phyloP scores from a whole-genome alignment of 1,139 yeast species.

The Debaryomyces sp. region DNA sequence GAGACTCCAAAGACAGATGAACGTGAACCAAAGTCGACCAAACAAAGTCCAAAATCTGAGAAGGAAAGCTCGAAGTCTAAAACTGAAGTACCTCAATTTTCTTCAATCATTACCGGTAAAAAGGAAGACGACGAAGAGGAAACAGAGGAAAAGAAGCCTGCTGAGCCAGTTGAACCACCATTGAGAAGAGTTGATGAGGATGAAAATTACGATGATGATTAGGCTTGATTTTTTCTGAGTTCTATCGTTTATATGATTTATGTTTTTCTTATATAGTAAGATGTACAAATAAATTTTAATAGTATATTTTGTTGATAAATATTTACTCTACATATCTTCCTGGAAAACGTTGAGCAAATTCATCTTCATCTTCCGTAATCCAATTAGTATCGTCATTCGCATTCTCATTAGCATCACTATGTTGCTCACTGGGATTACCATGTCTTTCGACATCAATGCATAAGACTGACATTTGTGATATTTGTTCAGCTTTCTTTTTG shows the following conservation, averaged over 20 bases:
- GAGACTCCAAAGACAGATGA: slow-evolving; percentile 2
- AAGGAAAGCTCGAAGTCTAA: slow-evolving; percentile 11
- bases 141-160: slow-evolving; percentile 27
- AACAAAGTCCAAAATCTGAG: slow-evolving; percentile 13
- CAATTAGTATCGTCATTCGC: slow-evolving; percentile 2
- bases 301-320: background rate
- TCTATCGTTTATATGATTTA: slow-evolving; percentile 6
- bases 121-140: slow-evolving; percentile 46
- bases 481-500: slow-evolving; percentile 28
- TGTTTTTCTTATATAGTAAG: slow-evolving; percentile 1
- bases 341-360: background rate
- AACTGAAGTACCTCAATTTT: slow-evolving; percentile 23
- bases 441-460: slow-evolving; percentile 11
- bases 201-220: slow-evolving; percentile 79
- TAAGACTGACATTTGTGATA: slow-evolving; percentile 23
- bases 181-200: slow-evolving; percentile 81
- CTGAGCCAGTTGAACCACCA: slow-evolving; percentile 58
- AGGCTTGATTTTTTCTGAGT: background rate
- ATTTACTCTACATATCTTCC: slow-evolving; percentile 5
- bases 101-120: slow-evolving; percentile 27
- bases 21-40: background rate
- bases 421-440: background rate
- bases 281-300: background rate
- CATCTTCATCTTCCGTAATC: slow-evolving; percentile 5
- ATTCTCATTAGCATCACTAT: background rate